Conservation (phyloP, 2,329 filamentous ascomycete species). For the Aspergillus ustus region DNA sequence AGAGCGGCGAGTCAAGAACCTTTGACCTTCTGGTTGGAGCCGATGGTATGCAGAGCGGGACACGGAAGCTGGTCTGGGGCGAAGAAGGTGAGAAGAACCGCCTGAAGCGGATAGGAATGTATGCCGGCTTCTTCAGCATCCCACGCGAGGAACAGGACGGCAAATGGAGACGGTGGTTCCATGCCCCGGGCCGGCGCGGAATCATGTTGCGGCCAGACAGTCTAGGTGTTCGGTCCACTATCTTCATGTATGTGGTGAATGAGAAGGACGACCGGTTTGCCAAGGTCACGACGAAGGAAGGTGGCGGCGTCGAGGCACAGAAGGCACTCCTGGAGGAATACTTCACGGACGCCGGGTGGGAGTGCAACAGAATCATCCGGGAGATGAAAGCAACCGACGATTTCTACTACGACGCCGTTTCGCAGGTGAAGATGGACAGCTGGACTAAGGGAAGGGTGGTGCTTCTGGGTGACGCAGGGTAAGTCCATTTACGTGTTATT, state of each 20-base stretch:
- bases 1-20: slow-evolving; percentile 1
- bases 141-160: slow-evolving; percentile 27
- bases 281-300: background rate
- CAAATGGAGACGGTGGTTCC: slow-evolving; percentile 25
- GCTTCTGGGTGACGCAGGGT: slow-evolving; percentile 47
- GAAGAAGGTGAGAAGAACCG: slow-evolving; percentile 24
- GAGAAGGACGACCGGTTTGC: slow-evolving; percentile 8
- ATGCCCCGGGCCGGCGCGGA: slow-evolving; percentile 27
- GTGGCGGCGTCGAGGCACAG: slow-evolving; percentile 23
- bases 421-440: slow-evolving; percentile 39
- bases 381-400: slow-evolving; percentile 47
- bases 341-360: slow-evolving; percentile 46
- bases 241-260: slow-evolving; percentile 24
- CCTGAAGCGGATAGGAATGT: slow-evolving; percentile 20
- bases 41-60: slow-evolving; percentile 59
- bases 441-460: slow-evolving; percentile 42
- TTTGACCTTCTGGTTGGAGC: slow-evolving; percentile 62
- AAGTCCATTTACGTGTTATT: too few species aligned
- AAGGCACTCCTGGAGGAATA: slow-evolving; percentile 33
- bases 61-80: slow-evolving; percentile 49
- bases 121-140: slow-evolving; percentile 36
- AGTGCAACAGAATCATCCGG: slow-evolving; percentile 40
- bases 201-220: slow-evolving; percentile 31
- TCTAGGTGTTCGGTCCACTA: slow-evolving; percentile 15
- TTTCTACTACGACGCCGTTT: slow-evolving; percentile 50